Evolutionary conservation across 257 asterid species (phyloP).

Genomic region (Solanum dulcamara): DNA sequence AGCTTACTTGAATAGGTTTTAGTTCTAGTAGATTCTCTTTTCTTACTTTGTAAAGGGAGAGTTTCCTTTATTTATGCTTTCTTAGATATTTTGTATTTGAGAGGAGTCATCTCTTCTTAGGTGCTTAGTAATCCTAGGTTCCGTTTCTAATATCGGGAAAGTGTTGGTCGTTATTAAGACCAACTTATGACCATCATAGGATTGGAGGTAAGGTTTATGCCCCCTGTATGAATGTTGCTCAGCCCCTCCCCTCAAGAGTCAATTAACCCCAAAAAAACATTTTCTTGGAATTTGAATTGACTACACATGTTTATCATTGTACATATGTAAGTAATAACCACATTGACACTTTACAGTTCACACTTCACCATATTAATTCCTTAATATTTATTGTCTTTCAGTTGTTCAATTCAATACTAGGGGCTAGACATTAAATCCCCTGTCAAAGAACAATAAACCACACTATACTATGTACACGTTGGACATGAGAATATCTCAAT

Average conservation of each 20-base stretch:
- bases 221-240: too few relatives aligned
- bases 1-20: background rate
- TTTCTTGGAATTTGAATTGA: background rate
- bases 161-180: too few relatives aligned
- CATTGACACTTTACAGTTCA: background rate
- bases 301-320: background rate
- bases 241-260: too few relatives aligned
- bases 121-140: background rate
- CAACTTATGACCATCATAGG: too few relatives aligned
- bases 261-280: too few relatives aligned
- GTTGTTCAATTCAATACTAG: background rate
- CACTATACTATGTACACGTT: background rate
- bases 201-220: too few relatives aligned
- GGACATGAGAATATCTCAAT: background rate
- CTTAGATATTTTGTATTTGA: background rate
- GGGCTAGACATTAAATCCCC: too few relatives aligned
- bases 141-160: background rate
- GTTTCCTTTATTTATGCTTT: background rate
- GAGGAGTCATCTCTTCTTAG: background rate
- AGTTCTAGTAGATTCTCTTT: background rate
- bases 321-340: background rate
- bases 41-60: background rate
- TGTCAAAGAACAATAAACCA: background rate
- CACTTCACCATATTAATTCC: background rate
- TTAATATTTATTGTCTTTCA: background rate